Base-by-base conservation (phyloP, 768 basidiomycete species). In the Thelephora ganbajun region DNA sequence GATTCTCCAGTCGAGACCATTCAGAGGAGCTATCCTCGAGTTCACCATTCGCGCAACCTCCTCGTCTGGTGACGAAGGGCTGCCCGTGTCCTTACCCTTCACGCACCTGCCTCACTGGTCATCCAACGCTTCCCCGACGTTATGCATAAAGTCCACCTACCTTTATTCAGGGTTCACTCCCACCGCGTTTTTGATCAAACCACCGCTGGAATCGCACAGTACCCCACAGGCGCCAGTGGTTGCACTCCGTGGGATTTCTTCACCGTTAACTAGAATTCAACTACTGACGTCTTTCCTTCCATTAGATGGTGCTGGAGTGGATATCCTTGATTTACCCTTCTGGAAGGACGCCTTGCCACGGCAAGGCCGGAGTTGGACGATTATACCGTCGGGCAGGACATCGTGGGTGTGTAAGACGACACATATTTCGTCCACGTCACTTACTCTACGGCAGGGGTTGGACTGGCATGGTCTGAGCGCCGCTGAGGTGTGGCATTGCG, bases 401-500 rank as follows among this genome's bases (percentile, higher is more conserved):
- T 73, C 82, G 22, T 94, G 91, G 91, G 85, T 82, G 11, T 36
- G 16, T 16, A 12, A 9, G 33, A 1, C 20, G 23, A 5, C 30
- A 20, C 33, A 18, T 3, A 48, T 20, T 18, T 51, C 22, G 42
- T 41, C 18, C 9, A 34, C 37, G 41, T 14, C 30, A n/a, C 44
- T 48, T 33, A 49, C 23, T 13, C 16, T 11, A 35, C 35, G 33
- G n/a, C 36, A 88, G 86, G 91, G 91, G 1, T 69, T 92, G 39
- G 92, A 96, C 61, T 94, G 91, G 91, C 92, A 89, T 56, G 92
- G 90, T 0, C 79, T 80, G 3, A 89, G 86, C 56, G 69, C 80
- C 11, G 59, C 63, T 12, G 87, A 92, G 56, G 81, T 75, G 1
- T 86, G 83, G 74, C 61, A 58, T 12, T 64, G 78, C 2, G 63